Percentiles rank a stretch among this genome's conserved stretches.
These are phyloP conservation scores for Monosporozyma siamensis DNA, from an alignment of 805 yeast species.

Conservation along the genomic window DNA sequence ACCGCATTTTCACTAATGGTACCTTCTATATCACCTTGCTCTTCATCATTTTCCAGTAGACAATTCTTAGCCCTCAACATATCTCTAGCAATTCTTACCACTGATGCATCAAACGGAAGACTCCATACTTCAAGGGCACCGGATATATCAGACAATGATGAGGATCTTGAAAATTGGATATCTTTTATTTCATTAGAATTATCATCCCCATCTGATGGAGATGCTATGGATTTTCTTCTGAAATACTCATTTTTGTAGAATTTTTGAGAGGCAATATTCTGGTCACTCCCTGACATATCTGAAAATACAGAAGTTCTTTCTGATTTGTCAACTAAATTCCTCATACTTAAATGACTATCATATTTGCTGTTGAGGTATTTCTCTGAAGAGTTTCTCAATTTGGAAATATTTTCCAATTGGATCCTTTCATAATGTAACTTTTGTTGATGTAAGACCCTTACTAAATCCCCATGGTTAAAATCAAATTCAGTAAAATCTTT, in stretches of 20 bases:
- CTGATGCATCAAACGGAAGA: constrained; percentile 27
- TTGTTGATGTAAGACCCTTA: constrained; percentile 10
- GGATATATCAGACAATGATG: constrained; percentile 20
- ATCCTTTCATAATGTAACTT: constrained; percentile 9
- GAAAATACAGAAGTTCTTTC: neutral
- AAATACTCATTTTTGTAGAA: constrained; percentile 19
- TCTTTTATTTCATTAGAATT: neutral
- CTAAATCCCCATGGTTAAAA: constrained; percentile 21
- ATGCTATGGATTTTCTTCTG: constrained; percentile 23
- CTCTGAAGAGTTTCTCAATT: neutral
- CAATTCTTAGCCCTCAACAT: neutral
- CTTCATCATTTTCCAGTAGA: neutral
- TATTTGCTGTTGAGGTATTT: neutral
- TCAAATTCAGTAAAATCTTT: constrained; percentile 12
- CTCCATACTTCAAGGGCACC: constrained; percentile 22
- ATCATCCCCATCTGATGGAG: constrained; percentile 1
- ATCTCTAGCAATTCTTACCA: constrained; percentile 24
- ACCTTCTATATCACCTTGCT: neutral
- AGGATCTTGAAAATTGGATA: constrained; percentile 11
- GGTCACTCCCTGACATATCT: neutral
- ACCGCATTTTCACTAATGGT: neutral
- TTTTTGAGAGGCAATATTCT: constrained; percentile 1
- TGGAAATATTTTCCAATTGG: constrained; percentile 1
- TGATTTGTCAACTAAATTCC: neutral
- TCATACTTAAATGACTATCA: constrained; percentile 1